Conservation (phyloP, 306 rosid genomes). For the Acacia confusa region DNA sequence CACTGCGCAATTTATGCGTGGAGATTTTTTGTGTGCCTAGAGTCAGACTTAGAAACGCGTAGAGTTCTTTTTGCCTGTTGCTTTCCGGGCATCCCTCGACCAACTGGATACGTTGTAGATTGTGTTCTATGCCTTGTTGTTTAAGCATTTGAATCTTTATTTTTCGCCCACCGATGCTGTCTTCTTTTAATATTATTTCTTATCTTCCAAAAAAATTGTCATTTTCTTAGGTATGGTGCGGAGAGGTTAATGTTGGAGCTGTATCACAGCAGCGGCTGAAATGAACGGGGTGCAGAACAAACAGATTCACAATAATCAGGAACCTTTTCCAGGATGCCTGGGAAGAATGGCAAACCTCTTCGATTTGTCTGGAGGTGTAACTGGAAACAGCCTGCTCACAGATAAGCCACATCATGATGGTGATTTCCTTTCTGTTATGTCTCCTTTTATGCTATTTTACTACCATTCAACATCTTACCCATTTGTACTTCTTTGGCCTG, state of each 20-base stretch:
- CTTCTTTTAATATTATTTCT: not conserved
- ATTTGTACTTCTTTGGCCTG: constrained; percentile 30
- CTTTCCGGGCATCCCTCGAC: not conserved
- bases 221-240: not conserved
- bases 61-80: not conserved
- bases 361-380: constrained; percentile 63
- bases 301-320: constrained; percentile 54
- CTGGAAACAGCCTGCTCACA: constrained; percentile 75
- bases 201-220: not conserved
- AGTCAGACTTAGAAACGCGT: not conserved
- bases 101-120: not conserved
- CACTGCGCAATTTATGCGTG: not conserved
- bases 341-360: constrained; percentile 96
- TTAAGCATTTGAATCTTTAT: constrained; percentile 32
- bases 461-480: constrained; percentile 20
- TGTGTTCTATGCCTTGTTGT: not conserved
- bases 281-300: constrained; percentile 64
- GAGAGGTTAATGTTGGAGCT: constrained; percentile 22
- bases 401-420: constrained; percentile 84
- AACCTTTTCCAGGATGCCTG: constrained; percentile 86
- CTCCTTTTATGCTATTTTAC: not conserved
- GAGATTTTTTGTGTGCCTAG: not conserved
- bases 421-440: constrained; percentile 30
- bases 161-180: not conserved
- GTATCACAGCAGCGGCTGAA: constrained; percentile 45